Evolutionary conservation across 176 grass and related monocot species (phyloP), one percentile per base, ranked within the genome.

Genomic region (Oryza brachyantha): DNA sequence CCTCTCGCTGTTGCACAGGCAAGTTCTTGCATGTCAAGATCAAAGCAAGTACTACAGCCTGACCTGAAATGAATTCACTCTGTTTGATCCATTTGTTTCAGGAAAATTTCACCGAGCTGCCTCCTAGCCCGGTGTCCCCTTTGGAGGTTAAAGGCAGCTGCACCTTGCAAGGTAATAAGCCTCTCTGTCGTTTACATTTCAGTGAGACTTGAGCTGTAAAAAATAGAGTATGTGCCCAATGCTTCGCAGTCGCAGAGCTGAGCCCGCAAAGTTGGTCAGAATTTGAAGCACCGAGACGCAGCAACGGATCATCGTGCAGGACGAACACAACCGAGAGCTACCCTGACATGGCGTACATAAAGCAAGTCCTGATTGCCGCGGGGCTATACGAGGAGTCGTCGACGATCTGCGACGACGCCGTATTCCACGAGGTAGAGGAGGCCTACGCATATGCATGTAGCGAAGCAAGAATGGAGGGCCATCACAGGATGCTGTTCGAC

Each of bases 401-500:
- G 54, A 61, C 63, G 21, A 80, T 90, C 28, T 73, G 80, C 16
- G 64, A 75, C 4, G 10, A 81, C 16, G 66, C 88, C 16, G n/a
- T n/a, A n/a, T 90, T 91, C 62, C 78, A 89, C n/a, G 74, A 91
- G 71, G 83, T 93, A 5, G 94, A 97, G 79, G 94, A 88, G 79
- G 61, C 77, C 22, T 86, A 37, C 25, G 1, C n/a, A n/a, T n/a
- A n/a, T n/a, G n/a, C n/a, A n/a, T n/a, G n/a, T n/a, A n/a, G n/a
- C n/a, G n/a, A n/a, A n/a, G n/a, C n/a, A n/a, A n/a, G n/a, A n/a
- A n/a, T n/a, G n/a, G n/a, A n/a, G n/a, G n/a, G n/a, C n/a, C n/a
- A 84, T 57, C 83, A 81, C 50, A 89, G 82, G 68, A 31, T 91
- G 74, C 73, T 91, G 25, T 91, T 89, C 71, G 92, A 94, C 69